Evolutionary conservation across 129 eudicot genomes (phyloP).

Genomic region (Silybum marianum): DNA sequence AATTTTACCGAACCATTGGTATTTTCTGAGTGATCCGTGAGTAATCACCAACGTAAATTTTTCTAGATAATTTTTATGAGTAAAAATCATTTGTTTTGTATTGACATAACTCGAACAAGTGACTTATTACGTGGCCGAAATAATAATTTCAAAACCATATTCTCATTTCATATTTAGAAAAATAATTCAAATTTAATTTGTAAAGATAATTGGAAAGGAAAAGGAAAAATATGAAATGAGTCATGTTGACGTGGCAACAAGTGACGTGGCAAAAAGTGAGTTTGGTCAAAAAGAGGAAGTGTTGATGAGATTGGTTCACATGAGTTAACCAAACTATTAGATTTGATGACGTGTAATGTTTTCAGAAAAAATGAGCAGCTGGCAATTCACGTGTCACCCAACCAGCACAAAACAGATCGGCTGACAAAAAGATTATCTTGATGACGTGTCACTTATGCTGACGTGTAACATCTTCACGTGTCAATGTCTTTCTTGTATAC

Average conservation of each 20-base stretch:
- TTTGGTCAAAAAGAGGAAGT: constrained; percentile 31
- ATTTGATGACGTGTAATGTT: constrained; percentile 29
- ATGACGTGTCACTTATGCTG: constrained; percentile 30
- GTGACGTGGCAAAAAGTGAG: constrained; percentile 37
- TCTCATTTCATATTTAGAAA: not conserved
- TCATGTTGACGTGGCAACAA: constrained; percentile 17
- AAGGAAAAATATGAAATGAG: constrained; percentile 7
- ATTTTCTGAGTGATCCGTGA: no score
- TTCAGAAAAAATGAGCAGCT: constrained; percentile 3
- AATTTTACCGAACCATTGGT: no score
- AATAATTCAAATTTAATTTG: not conserved
- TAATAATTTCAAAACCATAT: not conserved
- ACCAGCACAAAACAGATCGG: constrained; percentile 10
- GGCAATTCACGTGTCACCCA: constrained; percentile 32
- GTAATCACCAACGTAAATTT: no score
- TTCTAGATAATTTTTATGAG: no score
- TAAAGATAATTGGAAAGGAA: not conserved
- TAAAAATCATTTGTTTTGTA: no score
- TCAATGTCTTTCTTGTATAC: not conserved
- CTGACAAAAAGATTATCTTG: not conserved
- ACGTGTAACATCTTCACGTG: constrained; percentile 10
- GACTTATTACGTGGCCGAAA: not conserved
- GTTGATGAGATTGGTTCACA: constrained; percentile 38
- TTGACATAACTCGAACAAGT: not conserved
- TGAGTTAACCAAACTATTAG: constrained; percentile 32